phyloP scores from a whole-genome alignment of 225 moss, liverwort and hornwort genomes.

The Bryum argenteum region DNA sequence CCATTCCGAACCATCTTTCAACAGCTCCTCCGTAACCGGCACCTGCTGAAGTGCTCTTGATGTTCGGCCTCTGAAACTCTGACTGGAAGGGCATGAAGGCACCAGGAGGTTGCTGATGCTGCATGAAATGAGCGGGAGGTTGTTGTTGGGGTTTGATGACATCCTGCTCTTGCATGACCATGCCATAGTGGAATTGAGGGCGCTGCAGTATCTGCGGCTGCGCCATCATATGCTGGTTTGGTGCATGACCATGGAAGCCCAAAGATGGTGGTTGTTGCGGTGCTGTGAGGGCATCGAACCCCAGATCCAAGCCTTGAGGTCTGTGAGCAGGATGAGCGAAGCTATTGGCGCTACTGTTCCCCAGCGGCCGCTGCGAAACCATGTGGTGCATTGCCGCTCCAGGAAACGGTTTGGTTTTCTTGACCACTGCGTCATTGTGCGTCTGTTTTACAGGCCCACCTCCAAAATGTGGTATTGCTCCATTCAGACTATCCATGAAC shows the following conservation, averaged over 20 bases:
- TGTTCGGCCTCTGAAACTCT: slow-evolving; percentile 50
- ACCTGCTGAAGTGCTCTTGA: slow-evolving; percentile 31
- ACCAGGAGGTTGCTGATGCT: slow-evolving; percentile 43
- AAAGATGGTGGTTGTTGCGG: slow-evolving; percentile 41
- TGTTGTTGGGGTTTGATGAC: slow-evolving; percentile 35
- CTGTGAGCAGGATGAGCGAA: slow-evolving; percentile 46
- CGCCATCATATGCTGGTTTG: slow-evolving; percentile 39
- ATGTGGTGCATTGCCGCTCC: slow-evolving; percentile 41
- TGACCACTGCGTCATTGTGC: slow-evolving; percentile 37
- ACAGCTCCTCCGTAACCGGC: slow-evolving; percentile 46
- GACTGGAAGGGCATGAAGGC: slow-evolving; percentile 47
- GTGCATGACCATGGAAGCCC: slow-evolving; percentile 44
- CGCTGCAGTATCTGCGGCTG: slow-evolving; percentile 63
- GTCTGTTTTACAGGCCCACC: slow-evolving; percentile 31
- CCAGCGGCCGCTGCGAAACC: slow-evolving; percentile 36
- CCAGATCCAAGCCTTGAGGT: slow-evolving; percentile 50
- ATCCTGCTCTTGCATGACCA: slow-evolving; percentile 51
- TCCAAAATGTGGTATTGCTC: slow-evolving; percentile 47
- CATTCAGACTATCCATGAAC: slow-evolving; percentile 48
- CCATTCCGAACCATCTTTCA: slow-evolving; percentile 57
- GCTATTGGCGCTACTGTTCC: slow-evolving; percentile 29
- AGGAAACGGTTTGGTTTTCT: slow-evolving; percentile 36
- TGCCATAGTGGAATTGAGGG: slow-evolving; percentile 50
- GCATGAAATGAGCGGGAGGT: slow-evolving; percentile 43
- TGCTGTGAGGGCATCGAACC: slow-evolving; percentile 44